Base-by-base conservation (phyloP, 345 rosid genomes). In the Acer yangbiense region DNA sequence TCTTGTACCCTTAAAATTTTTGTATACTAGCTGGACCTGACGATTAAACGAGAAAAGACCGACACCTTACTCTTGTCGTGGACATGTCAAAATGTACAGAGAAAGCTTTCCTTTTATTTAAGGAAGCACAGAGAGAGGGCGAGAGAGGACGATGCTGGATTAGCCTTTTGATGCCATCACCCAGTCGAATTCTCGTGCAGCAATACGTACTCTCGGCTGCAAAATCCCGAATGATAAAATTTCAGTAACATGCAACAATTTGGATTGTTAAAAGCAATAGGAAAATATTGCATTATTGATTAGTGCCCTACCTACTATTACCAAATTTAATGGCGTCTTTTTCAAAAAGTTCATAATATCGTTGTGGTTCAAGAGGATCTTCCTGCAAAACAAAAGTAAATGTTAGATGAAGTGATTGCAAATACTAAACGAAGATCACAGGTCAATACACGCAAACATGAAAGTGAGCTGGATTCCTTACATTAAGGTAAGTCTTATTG, bases 281-380 rank as follows among this genome's bases (percentile, higher is more conserved):
- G 8, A 4, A 54, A 54, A 54, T 6, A 54, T n/a, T 55, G 39
- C 6, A 72, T 65, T 21, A 76, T 68, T 23, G 70, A 72, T 68
- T 32, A 63, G 72, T 70, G 69, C 60, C 77, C 46, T 86, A 93
- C 98, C 99, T 94, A 85, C 98, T 92, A 71, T 94, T 94, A 75
- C 98, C 98, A 72, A 96, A 96, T 81, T 92, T 94, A 46, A 96
- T 89, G 70, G 98, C 92, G 79, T 94, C 99, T 87, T 89, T 92
- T 87, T 96, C 99, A 66, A 89, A 85, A 43, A 96, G 95, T 80
- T 96, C 99, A 83, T 94, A 94, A 78, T 96, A 94, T 18, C 94
- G 90, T 75, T 96, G 90, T 60, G 98, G 90, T 84, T 96, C 98
- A 52, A 94, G 82, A 35, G 98, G 87, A 78, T 82, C 88, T 60